These are phyloP conservation scores for Arabidopsis lyrata DNA, from an alignment of 441 rosid genomes.

Conservation along the genomic window DNA sequence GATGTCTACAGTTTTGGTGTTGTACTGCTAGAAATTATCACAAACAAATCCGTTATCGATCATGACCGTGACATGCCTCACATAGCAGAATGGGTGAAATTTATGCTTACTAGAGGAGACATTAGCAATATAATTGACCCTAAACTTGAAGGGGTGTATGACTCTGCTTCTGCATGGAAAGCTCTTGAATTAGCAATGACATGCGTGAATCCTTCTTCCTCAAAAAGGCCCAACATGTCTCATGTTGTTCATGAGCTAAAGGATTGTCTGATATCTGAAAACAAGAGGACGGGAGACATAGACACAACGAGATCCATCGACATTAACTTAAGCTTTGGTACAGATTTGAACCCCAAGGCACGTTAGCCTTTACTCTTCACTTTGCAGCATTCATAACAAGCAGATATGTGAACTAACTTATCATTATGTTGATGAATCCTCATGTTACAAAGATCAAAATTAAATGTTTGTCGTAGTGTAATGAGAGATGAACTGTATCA, in stretches of 20 bases:
- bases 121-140: slow-evolving; percentile 40
- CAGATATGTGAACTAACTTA: background rate
- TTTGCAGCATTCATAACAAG: background rate
- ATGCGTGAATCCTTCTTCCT: slow-evolving; percentile 44
- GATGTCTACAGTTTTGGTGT: slow-evolving; percentile 46
- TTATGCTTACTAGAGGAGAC: slow-evolving; percentile 41
- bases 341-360: slow-evolving; percentile 43
- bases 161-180: slow-evolving; percentile 45
- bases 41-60: slow-evolving; percentile 38
- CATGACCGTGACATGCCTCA: slow-evolving; percentile 26
- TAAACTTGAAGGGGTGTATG: slow-evolving; percentile 27
- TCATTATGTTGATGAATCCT: slow-evolving; percentile 8
- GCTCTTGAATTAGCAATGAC: slow-evolving; percentile 44
- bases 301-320: slow-evolving; percentile 15
- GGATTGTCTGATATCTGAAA: slow-evolving; percentile 42
- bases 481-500: slow-evolving; percentile 9
- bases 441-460: slow-evolving; percentile 30
- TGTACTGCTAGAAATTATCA: slow-evolving; percentile 40
- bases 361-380: slow-evolving; percentile 30
- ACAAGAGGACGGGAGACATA: slow-evolving; percentile 28
- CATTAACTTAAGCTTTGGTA: slow-evolving; percentile 27
- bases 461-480: slow-evolving; percentile 5
- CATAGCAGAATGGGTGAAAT: slow-evolving; percentile 43
- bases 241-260: slow-evolving; percentile 57
- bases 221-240: slow-evolving; percentile 57